These are phyloP conservation scores for Ampelocalamus luodianensis DNA, from an alignment of 176 grass and related monocot genomes.

Conservation along the genomic window DNA sequence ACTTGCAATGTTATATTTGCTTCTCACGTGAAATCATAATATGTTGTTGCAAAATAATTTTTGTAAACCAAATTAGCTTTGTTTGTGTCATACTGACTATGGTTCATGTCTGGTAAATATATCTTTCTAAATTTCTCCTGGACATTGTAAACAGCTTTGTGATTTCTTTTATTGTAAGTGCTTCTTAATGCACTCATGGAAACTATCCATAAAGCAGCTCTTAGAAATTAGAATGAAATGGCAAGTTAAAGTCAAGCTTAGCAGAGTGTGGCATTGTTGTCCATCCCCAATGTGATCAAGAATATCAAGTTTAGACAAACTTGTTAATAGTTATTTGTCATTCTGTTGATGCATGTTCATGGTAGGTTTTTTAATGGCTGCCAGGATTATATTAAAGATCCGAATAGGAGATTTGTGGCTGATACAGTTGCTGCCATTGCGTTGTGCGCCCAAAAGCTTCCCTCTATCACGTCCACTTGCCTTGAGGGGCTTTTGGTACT, in stretches of 20 bases:
- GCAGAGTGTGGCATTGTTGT: neutral
- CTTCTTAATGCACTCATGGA: constrained; percentile 9
- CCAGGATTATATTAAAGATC: constrained; percentile 96
- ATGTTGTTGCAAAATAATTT: neutral
- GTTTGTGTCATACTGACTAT: constrained; percentile 4
- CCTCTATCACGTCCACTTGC: constrained; percentile 64
- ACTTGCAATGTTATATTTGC: constrained; percentile 32
- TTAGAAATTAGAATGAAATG: constrained; percentile 17
- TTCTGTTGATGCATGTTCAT: constrained; percentile 36
- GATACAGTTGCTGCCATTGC: constrained; percentile 94
- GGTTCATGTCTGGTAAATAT: neutral
- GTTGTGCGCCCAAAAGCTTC: constrained; percentile 68
- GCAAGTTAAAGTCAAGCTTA: constrained; percentile 18
- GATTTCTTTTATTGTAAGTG: neutral
- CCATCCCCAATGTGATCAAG: neutral
- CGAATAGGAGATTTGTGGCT: constrained; percentile 92
- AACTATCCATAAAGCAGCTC: neutral
- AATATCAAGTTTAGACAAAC: constrained; percentile 14
- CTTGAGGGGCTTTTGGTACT: constrained; percentile 86
- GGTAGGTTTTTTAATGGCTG: constrained; percentile 46
- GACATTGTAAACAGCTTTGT: constrained; percentile 8
- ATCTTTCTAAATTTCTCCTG: constrained; percentile 15
- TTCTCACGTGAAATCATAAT: constrained; percentile 5
- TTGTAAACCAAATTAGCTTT: neutral
- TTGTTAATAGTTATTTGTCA: neutral